Evolutionary conservation across 2,329 filamentous ascomycete species (phyloP), one percentile per base, ranked within the genome.

Genomic region (Alternaria gaisen): DNA sequence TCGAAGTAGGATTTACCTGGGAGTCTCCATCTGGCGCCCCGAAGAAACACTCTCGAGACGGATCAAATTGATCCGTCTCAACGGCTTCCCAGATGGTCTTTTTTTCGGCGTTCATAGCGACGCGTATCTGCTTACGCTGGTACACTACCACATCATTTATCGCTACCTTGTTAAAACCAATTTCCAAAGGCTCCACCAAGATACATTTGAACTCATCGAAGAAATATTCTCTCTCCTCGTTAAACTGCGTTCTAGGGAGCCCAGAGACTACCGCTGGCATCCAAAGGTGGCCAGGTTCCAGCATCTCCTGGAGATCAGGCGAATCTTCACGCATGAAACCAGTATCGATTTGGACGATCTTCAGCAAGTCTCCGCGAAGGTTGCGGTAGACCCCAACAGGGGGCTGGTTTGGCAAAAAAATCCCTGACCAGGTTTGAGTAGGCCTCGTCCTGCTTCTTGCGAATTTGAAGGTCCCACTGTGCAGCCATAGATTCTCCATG

Each of bases 331-430:
- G 22, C 18, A 5, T 4, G 22, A 16, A 53, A 9, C 4, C 14
- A 32, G 28, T 22, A 7, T 5, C 4, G 3, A 20, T 20, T 16
- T 41, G 6, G 18, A 46, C 8, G 8, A 54, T 41, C 24, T 26
- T 16, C 32, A 58, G 11, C 18, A 53, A 36, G 20, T 46, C 26
- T 11, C 56, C 50, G 5, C 9, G 38, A 14, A 24, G 10, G 32
- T 42, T 58, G 41, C 56, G 56, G 50, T 54, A 56, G 20, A 48
- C 42, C 16, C 53, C 44, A 7, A 28, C 20, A 7, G 9, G 1
- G 11, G 26, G 44, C n/a, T 18, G n/a, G 8, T 20, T 18, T 10
- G 24, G 24, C 24, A 6, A 26, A 26, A 26, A 26, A 26, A 7
- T 26, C 24, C 5, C 36, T 7, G 18, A 34, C 4, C 28, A 48